Base-by-base conservation (phyloP, 1,284 basidiomycete genomes). In the Cryptococcus deneoformans region DNA sequence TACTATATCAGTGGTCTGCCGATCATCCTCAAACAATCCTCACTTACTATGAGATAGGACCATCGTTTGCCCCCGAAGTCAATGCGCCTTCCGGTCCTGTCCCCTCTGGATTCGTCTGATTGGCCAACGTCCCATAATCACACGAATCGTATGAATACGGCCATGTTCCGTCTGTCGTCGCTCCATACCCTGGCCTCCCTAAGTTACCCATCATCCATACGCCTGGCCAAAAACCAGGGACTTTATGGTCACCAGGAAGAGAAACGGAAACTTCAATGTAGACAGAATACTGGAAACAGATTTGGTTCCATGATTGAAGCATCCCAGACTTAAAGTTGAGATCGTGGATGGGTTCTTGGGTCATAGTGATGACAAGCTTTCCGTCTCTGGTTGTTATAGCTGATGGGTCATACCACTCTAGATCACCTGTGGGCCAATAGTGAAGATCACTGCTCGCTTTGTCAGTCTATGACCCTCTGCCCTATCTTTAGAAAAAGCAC, bases 301-400 rank as follows among this genome's bases (percentile, higher is more conserved):
- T 64, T 62, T 78, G 73, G 67, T 82, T 82, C 82, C 82, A 82
- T 0, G 77, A 73, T 59, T 80, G 79, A 16, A 82, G 52, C 79
- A 81, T 81, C 35, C 81, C 82, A 7, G 78, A 79, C 53, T 86
- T 82, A 73, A 87, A 95, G 67, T 90, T 79, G 61, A 97, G 81
- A 57, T 83, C 84, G 76, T 97, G 87, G 48, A 81, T 87, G 49
- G 80, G 68, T 67, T 85, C 86, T 65, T 84, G 67, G 0, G 82
- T 84, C 57, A 95, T 77, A 0, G 87, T 91, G 68, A 99, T 87
- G 66, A 88, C 82, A 39, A 99, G 83, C 43, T 85, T 80, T 14
- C 95, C 95, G 65, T 86, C 81, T 54, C 79, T 79, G 3, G 95
- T 99, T 2, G 85, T 89, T 54, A 93, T 80, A 2, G 88, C 87